Base-by-base conservation (phyloP, 2,329 filamentous ascomycete genomes). In the Exutisphaerella laricina region DNA sequence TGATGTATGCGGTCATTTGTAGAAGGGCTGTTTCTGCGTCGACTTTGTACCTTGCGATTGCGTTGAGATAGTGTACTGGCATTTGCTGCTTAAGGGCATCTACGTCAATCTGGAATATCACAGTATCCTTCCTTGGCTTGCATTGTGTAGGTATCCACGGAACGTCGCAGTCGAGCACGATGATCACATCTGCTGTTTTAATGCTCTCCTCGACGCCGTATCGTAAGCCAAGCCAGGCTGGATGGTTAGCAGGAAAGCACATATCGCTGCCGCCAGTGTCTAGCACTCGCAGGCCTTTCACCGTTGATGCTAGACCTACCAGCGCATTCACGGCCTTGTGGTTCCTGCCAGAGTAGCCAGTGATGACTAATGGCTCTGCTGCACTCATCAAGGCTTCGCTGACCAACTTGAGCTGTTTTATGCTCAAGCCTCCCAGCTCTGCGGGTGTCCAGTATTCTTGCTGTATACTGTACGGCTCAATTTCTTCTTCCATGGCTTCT, bases 141-240 rank as follows among this genome's bases (percentile, higher is more conserved):
- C 76, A 81, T 48, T 80, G 79, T 0, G 87, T 92, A n/a, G 83
- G 81, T 42, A 96, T 88, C 88, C 88, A 96, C 0, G 89, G 89
- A 0, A 95, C 88, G 59, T 96, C 89, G 51, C 88, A 94, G 64
- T 96, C 85, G 17, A 94, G 60, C 2, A 95, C 82, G 1, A 96
- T 54, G 46, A 96, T 94, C 8, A 88, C 78, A 61, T 96, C 90
- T 0, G 89, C 87, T 0, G 79, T 79, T 45, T 73, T 76, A 60
- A 95, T 85, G 30, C 74, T 72, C 2, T 85, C 79, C 39, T 94
- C 84, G 2, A 77, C 73, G 3, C 87, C 87, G 55, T 82, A 94
- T 31, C 80, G 75, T 39, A 92, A 63, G 2, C 89, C 69, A 2
- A 74, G 63, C 70, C 71, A 74, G 5, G 63, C 70, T 3, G 68